Evolutionary conservation across 148 eudicot species (phyloP).

Genomic region (Bassia scoparia): DNA sequence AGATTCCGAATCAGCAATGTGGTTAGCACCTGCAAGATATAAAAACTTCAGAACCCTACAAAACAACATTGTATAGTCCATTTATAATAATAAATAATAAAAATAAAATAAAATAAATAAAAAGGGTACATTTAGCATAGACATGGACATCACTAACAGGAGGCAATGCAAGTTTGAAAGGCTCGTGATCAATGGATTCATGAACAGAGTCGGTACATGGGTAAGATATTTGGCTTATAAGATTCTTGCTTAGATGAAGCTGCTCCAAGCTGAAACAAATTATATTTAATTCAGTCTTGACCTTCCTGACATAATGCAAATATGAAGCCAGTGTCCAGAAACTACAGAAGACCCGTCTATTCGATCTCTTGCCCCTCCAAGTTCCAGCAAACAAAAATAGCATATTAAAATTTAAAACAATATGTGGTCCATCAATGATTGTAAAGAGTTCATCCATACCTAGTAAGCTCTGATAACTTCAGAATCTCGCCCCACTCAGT

Average conservation of each 20-base stretch:
- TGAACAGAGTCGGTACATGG: slow-evolving; percentile 34
- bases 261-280: slow-evolving; percentile 59
- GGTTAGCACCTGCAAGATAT: slow-evolving; percentile 61
- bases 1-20: slow-evolving; percentile 63
- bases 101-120: too few relatives aligned
- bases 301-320: slow-evolving; percentile 5
- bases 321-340: not conserved
- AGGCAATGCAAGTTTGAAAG: slow-evolving; percentile 67
- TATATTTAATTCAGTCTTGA: slow-evolving; percentile 14
- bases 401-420: not conserved
- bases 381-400: not conserved
- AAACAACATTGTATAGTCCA: slow-evolving; percentile 6
- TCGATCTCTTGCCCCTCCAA: not conserved
- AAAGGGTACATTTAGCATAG: not conserved
- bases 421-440: not conserved
- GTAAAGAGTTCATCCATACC: slow-evolving; percentile 37
- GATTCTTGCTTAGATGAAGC: slow-evolving; percentile 81
- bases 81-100: too few relatives aligned
- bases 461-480: slow-evolving; percentile 61
- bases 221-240: slow-evolving; percentile 50
- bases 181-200: slow-evolving; percentile 32
- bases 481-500: slow-evolving; percentile 77
- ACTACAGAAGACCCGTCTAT: slow-evolving; percentile 1
- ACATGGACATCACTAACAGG: slow-evolving; percentile 49
- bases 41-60: slow-evolving; percentile 9